Evolutionary conservation across 495 filamentous ascomycete species (phyloP), one percentile per base, ranked within the genome.

Genomic region (Hyaloscypha variabilis): DNA sequence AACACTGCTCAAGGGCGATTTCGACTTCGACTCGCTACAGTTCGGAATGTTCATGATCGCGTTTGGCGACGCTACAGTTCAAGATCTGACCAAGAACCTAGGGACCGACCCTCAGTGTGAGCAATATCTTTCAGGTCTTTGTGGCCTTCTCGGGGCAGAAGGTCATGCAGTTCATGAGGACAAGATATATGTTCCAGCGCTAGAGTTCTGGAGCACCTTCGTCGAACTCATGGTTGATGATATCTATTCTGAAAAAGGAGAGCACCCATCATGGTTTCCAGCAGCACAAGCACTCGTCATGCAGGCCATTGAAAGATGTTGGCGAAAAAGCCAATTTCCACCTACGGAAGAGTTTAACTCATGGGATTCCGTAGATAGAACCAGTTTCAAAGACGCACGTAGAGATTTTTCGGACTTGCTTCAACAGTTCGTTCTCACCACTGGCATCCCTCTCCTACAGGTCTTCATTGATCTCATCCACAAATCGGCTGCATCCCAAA

Each of bases 121-220:
- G 76, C 80, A 75, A 51, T 84, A 78, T 60, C 77, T 89, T 14
- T 63, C 74, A 17, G 76, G 81, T 8, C 74, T 91, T 14, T 82
- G 84, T 59, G 85, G 85, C 1, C 80, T 97, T 23, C 81, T 94
- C 55, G 85, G 82, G 29, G 85, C 86, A 8, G 83, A 90, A 42
- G 92, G 93, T 8, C 87, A 88, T 73, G 87, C 92, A 3, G 88
- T 88, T 4, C 86, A 86, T 26, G 91, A 96, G 19, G 92, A 97
- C 69, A 79, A 82, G 51, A 87, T 96, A 49, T 92, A 91, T 50
- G 84, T 90, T 2, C 84, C 86, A 4, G 87, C 88, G 2, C 79
- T 97, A 29, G 91, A 97, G 67, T 97, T 94, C 77, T 97, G 94
- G 93, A 90, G 82, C 13, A 84, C 82, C 3, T 90, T 87, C 65